A percentile compares a stretch with the other conserved stretches of the same genome.
phyloP scores from a whole-genome alignment of 768 basidiomycete species.

The Phlebiopsis flavidoalba region DNA sequence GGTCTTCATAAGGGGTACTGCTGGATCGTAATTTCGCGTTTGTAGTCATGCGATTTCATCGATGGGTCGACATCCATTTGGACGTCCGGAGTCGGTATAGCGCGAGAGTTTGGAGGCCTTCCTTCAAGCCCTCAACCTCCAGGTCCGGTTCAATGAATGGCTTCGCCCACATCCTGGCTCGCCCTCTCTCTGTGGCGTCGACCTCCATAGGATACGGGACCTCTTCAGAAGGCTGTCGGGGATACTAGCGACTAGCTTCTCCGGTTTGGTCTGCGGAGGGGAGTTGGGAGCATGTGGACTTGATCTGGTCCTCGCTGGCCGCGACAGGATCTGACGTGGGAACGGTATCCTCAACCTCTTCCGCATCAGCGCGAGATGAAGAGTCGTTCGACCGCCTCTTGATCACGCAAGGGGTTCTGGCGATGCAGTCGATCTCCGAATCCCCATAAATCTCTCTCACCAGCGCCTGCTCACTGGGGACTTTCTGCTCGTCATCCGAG shows the following conservation, averaged over 20 bases:
- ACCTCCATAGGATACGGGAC: background rate
- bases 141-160: too few species aligned
- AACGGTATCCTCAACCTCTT: background rate
- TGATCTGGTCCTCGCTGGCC: background rate
- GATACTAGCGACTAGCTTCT: background rate
- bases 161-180: background rate
- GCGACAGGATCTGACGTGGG: conserved; percentile 5
- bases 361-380: background rate
- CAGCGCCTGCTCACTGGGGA: background rate
- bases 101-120: background rate
- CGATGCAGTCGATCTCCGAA: too few species aligned
- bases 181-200: background rate
- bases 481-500: background rate
- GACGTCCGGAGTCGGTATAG: background rate
- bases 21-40: background rate
- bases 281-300: background rate
- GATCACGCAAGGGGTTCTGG: too few species aligned
- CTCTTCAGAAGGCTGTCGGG: background rate
- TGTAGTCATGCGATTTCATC: too few species aligned
- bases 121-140: too few species aligned
- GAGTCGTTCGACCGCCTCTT: background rate
- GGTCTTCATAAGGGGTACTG: conserved; percentile 3
- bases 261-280: background rate
- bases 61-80: background rate
- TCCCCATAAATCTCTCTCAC: background rate